phyloP scores from a whole-genome alignment of 2,329 filamentous ascomycete genomes.

The Apiospora saccharicola region DNA sequence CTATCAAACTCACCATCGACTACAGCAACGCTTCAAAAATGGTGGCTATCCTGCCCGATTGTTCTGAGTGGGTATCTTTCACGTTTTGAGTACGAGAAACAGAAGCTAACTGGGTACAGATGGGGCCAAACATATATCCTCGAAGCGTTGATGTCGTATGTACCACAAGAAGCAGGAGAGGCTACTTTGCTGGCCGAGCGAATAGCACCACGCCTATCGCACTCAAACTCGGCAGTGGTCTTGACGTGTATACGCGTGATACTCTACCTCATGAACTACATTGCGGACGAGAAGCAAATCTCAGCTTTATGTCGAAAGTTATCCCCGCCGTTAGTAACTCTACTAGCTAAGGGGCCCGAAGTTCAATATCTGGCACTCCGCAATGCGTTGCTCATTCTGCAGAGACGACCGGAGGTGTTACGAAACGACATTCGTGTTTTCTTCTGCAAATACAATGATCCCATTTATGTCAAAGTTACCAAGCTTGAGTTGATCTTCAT shows the following conservation, averaged over 20 bases:
- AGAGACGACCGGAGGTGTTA: slow-evolving; percentile 89
- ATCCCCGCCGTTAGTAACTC: slow-evolving; percentile 91
- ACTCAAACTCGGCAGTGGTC: slow-evolving; percentile 96
- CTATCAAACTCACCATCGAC: slow-evolving; percentile 97
- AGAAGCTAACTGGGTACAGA: slow-evolving; percentile 53
- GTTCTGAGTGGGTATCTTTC: slow-evolving; percentile 79
- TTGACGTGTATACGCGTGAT: slow-evolving; percentile 96
- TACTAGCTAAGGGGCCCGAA: slow-evolving; percentile 94
- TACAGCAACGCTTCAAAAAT: slow-evolving; percentile 98
- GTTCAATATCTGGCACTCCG: slow-evolving; percentile 97
- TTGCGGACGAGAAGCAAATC: slow-evolving; percentile 88
- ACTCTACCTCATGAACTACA: slow-evolving; percentile 98
- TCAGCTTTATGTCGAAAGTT: slow-evolving; percentile 88
- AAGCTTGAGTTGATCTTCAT: slow-evolving; percentile 99
- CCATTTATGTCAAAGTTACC: slow-evolving; percentile 99
- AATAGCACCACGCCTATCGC: slow-evolving; percentile 92
- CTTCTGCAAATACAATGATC: slow-evolving; percentile 99
- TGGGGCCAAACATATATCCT: slow-evolving; percentile 99
- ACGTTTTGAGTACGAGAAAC: too few species aligned
- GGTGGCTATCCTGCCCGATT: slow-evolving; percentile 94
- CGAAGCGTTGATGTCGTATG: slow-evolving; percentile 96
- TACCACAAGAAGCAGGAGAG: slow-evolving; percentile 89
- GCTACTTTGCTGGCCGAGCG: slow-evolving; percentile 90
- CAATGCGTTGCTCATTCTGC: slow-evolving; percentile 92
- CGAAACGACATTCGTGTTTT: slow-evolving; percentile 98